Conservation (phyloP, 805 yeast genomes). For the Lachancea sp. region DNA sequence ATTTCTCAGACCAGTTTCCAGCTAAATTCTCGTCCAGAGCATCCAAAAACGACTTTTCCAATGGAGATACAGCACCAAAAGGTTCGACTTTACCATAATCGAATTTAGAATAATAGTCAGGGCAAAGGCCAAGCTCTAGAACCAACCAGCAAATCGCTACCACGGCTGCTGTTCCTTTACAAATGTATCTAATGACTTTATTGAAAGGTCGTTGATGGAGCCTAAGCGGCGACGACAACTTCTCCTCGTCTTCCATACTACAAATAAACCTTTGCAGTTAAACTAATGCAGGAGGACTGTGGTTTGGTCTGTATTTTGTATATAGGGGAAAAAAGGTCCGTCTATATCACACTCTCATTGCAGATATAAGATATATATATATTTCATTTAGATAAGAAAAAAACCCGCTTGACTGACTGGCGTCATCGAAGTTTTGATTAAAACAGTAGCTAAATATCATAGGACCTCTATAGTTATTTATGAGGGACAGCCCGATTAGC, state of each 20-base stretch:
- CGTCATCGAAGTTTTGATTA: too few relatives aligned
- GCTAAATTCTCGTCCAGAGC: conserved; percentile 35
- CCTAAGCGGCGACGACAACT: not conserved
- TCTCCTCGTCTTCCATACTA: conserved; percentile 1
- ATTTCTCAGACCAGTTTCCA: conserved; percentile 47
- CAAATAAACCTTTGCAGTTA: too few relatives aligned
- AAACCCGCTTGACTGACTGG: too few relatives aligned
- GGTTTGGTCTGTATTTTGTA: too few relatives aligned
- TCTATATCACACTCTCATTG: too few relatives aligned
- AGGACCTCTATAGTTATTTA: too few relatives aligned
- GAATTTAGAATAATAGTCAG: not conserved
- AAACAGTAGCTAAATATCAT: too few relatives aligned
- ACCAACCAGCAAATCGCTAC: not conserved
- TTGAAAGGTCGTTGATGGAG: not conserved
- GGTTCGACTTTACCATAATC: not conserved
- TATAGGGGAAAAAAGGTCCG: too few relatives aligned
- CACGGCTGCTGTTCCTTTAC: not conserved
- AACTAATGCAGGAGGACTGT: too few relatives aligned
- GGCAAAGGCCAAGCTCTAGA: not conserved
- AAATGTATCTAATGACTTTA: not conserved
- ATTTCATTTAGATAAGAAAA: too few relatives aligned
- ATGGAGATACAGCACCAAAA: conserved; percentile 3
- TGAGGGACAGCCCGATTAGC: too few relatives aligned
- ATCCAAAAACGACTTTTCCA: conserved; percentile 18
- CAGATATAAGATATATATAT: too few relatives aligned